These are phyloP conservation scores for Helichrysum umbraculigerum DNA, from an alignment of 129 eudicot genomes.

Conservation along the genomic window DNA sequence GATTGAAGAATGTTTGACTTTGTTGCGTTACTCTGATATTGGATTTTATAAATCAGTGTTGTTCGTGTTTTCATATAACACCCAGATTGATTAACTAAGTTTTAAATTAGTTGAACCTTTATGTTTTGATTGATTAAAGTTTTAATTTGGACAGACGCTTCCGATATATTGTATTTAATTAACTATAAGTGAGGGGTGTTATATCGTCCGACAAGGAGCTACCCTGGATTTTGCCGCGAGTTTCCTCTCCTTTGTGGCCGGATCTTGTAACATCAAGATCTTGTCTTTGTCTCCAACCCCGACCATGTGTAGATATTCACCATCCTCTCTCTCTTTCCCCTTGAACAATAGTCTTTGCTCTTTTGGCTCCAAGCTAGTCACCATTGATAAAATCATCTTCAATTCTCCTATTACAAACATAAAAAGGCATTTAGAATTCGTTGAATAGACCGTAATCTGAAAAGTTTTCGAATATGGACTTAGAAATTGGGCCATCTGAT, in stretches of 20 bases:
- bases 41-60: no score
- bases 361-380: slow-evolving; percentile 63
- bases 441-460: neutral
- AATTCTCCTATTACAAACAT: slow-evolving; percentile 54
- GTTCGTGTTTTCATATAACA: no score
- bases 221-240: slow-evolving; percentile 40
- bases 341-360: slow-evolving; percentile 81
- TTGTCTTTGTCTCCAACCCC: slow-evolving; percentile 88
- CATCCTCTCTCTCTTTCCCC: slow-evolving; percentile 84
- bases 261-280: slow-evolving; percentile 72
- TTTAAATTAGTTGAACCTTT: no score
- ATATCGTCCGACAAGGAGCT: slow-evolving; percentile 57
- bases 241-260: slow-evolving; percentile 72
- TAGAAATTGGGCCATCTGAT: neutral
- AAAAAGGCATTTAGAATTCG: neutral
- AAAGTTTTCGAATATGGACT: no score
- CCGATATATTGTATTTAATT: no score
- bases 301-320: slow-evolving; percentile 81
- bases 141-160: no score
- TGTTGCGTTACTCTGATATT: no score
- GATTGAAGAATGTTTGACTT: no score
- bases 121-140: no score
- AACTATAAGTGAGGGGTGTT: no score
- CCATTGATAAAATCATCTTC: slow-evolving; percentile 59
- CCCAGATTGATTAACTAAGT: no score